Conservation (phyloP, 495 filamentous ascomycete genomes). For the Hypoxylon fuscum region DNA sequence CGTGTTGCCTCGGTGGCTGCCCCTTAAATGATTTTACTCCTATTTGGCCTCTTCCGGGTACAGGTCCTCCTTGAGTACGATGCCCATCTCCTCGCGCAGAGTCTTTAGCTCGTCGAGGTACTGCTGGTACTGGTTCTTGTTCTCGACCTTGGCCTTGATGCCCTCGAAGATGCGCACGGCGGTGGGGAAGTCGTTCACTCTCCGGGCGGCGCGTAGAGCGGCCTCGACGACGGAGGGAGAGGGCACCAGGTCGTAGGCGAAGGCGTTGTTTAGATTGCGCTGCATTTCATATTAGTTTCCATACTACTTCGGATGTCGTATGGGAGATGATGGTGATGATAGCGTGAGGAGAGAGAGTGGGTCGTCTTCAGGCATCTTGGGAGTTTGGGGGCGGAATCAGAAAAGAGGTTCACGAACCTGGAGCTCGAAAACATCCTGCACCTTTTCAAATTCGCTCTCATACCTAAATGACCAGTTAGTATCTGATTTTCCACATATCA, state of each 20-base stretch:
- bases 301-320: slow-evolving; percentile 15
- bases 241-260: slow-evolving; percentile 99
- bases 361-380: slow-evolving; percentile 10
- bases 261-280: slow-evolving; percentile 99
- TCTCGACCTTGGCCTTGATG: slow-evolving; percentile 99
- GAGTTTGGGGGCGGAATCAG: background rate
- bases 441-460: slow-evolving; percentile 97
- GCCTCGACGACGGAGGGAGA: slow-evolving; percentile 90
- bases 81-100: slow-evolving; percentile 91
- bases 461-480: slow-evolving; percentile 69
- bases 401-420: slow-evolving; percentile 72
- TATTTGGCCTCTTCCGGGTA: slow-evolving; percentile 79
- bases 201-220: slow-evolving; percentile 87
- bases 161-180: slow-evolving; percentile 98
- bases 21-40: slow-evolving; percentile 29
- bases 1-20: slow-evolving; percentile 1
- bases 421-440: slow-evolving; percentile 99
- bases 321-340: slow-evolving; percentile 21
- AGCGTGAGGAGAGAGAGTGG: slow-evolving; percentile 28
- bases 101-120: slow-evolving; percentile 93
- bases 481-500: slow-evolving; percentile 12
- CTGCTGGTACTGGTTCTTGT: slow-evolving; percentile 95
- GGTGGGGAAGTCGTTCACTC: slow-evolving; percentile 98
- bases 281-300: slow-evolving; percentile 47
- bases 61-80: slow-evolving; percentile 90